These are phyloP conservation scores for Claviceps fusiformis DNA, from an alignment of 2,329 filamentous ascomycete genomes.

Conservation along the genomic window DNA sequence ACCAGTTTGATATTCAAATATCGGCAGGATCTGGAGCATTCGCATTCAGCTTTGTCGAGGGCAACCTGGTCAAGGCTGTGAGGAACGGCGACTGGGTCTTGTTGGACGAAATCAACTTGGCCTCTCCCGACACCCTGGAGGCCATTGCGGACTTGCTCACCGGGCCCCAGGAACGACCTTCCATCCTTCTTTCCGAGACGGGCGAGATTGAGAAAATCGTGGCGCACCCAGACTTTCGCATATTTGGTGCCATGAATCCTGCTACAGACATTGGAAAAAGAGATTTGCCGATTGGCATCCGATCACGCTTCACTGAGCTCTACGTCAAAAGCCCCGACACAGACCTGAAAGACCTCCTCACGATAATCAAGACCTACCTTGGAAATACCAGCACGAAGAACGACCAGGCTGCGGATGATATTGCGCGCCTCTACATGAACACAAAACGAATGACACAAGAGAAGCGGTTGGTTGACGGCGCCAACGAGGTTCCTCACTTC, in stretches of 20 bases:
- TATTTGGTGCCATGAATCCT: constrained; percentile 98
- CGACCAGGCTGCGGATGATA: constrained; percentile 61
- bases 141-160: constrained; percentile 81
- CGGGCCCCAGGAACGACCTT: constrained; percentile 58
- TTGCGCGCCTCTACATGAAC: constrained; percentile 76
- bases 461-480: constrained; percentile 76
- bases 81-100: constrained; percentile 95
- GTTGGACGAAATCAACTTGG: constrained; percentile 93
- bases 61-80: constrained; percentile 90
- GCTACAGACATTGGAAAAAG: constrained; percentile 95
- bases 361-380: constrained; percentile 80
- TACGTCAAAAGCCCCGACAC: constrained; percentile 86
- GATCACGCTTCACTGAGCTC: constrained; percentile 88
- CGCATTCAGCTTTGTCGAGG: constrained; percentile 91
- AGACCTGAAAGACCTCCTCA: constrained; percentile 73
- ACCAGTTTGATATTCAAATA: constrained; percentile 69
- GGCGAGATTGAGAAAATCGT: constrained; percentile 82
- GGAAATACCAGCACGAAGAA: constrained; percentile 58
- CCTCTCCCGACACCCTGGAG: constrained; percentile 86
- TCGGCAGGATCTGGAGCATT: constrained; percentile 60
- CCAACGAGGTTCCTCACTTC: constrained; percentile 92
- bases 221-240: constrained; percentile 83
- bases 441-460: constrained; percentile 70
- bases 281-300: constrained; percentile 75
- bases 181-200: constrained; percentile 80